A percentile compares a stretch with the other conserved stretches of the same genome.
Evolutionary conservation across 306 rosid species (phyloP).

Genomic region (Citrullus colocynthis): DNA sequence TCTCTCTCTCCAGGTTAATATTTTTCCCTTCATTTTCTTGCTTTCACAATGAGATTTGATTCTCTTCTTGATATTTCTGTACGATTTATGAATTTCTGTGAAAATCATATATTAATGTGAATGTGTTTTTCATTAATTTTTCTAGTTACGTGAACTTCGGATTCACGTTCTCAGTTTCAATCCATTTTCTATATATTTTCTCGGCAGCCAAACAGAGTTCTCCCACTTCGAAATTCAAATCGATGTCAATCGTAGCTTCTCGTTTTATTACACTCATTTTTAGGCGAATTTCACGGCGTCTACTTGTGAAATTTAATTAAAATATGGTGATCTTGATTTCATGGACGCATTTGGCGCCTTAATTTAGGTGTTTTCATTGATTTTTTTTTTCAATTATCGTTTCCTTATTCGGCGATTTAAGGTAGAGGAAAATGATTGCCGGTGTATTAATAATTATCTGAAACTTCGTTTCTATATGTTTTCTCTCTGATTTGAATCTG

Average conservation of each 20-base stretch:
- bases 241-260: not conserved
- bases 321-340: not conserved
- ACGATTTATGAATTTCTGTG: not conserved
- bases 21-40: not conserved
- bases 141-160: not conserved
- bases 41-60: not conserved
- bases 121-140: not conserved
- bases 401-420: not conserved
- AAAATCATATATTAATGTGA: not conserved
- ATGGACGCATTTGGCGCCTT: not conserved
- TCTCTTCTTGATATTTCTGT: not conserved
- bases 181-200: constrained; percentile 1
- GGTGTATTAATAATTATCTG: not conserved
- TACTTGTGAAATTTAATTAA: not conserved
- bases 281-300: not conserved
- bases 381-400: not conserved
- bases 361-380: not conserved
- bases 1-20: not conserved
- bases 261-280: not conserved
- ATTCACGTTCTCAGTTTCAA: not conserved
- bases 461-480: not conserved
- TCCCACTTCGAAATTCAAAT: not conserved
- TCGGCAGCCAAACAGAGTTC: constrained; percentile 11
- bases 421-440: not conserved
- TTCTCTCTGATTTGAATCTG: not conserved